These are phyloP conservation scores for Solanum hybrid DNA, from an alignment of 305 asterid species.

Conservation along the genomic window DNA sequence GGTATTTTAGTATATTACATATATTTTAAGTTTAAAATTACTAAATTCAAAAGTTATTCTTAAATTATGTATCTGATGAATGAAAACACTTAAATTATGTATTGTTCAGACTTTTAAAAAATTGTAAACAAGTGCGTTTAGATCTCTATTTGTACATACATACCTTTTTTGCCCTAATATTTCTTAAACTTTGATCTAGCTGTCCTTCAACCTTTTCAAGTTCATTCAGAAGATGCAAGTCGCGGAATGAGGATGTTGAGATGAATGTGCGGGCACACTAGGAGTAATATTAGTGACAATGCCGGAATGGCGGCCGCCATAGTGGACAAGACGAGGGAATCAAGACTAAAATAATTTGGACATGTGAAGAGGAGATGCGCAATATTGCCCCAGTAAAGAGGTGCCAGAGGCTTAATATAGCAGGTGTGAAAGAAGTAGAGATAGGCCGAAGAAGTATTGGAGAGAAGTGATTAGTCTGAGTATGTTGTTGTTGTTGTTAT, in stretches of 20 bases:
- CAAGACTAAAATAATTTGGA: not conserved
- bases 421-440: not conserved
- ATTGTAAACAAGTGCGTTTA: too few species aligned
- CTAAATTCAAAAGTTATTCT: too few species aligned
- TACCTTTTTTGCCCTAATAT: conserved; percentile 49
- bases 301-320: not conserved
- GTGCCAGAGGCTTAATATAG: not conserved
- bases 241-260: not conserved
- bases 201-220: conserved; percentile 38
- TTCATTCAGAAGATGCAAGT: conserved; percentile 7
- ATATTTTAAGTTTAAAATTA: too few species aligned
- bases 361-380: not conserved
- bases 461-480: not conserved
- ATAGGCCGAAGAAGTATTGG: not conserved
- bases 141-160: not conserved
- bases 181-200: conserved; percentile 37
- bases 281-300: not conserved
- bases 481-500: not conserved
- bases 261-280: not conserved
- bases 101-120: too few species aligned
- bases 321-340: not conserved
- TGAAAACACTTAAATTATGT: too few species aligned
- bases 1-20: too few species aligned
- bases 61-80: not conserved
- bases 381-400: not conserved